Evolutionary conservation across 1,284 basidiomycete species (phyloP), one percentile per base, ranked within the genome.

Genomic region (Meripilus lineatus): DNA sequence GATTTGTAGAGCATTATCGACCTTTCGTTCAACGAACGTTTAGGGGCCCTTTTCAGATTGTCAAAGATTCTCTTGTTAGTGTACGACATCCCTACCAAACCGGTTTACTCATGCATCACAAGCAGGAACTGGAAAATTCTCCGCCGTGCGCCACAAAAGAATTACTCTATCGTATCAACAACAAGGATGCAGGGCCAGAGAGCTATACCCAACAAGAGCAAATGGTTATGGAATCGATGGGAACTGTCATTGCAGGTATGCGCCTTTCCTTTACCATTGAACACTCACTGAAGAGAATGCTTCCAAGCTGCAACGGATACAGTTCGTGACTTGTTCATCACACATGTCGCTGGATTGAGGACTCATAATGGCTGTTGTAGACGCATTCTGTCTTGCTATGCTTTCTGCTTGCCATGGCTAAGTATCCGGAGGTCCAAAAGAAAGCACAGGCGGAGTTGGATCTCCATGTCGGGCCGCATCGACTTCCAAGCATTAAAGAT

Each of bases 351-450:
- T 25, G 5, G 11, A 5, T 15, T 40, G 14, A n/a, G n/a, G 37
- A 11, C n/a, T n/a, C n/a, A n/a, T 20, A 11, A 14, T 40, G 5
- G 30, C 35, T 47, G 46, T 46, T 42, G 8, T 21, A 28, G 6
- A 38, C 38, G 7, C 45, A 46, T 2, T 28, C 47, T 3, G 17
- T 34, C 10, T 41, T 46, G 10, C 46, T 49, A 22, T 22, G 40
- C 4, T 23, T 51, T 10, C 44, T 42, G 13, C 47, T 51, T 39
- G 37, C 42, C 8, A 25, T 51, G 28, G 28, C 28, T n/a, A 30
- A 8, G 8, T n/a, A n/a, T 10, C 37, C n/a, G n/a, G n/a, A n/a
- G n/a, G n/a, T 38, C 17, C 37, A 38, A 24, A 24, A 17, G 24
- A 24, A 18, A 20, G 37, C 37, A 11, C 37, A 38, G 17, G 37